Base-by-base conservation (phyloP, 805 yeast species). In the Suhomyces vadensis region DNA sequence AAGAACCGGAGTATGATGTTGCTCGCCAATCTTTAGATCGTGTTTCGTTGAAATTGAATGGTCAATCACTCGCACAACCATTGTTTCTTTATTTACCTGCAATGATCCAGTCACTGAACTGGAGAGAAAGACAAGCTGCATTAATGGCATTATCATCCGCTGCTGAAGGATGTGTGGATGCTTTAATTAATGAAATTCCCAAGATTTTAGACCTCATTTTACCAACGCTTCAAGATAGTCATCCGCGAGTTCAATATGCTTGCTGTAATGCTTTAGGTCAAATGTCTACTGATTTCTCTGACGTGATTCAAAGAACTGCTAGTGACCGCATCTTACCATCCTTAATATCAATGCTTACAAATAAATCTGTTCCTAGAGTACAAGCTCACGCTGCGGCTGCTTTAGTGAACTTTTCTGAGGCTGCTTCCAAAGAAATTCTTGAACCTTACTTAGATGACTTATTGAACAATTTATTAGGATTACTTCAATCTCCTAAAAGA, bases 381-480 rank as follows among this genome's bases (percentile, higher is more conserved):
- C 98, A 92, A 69, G 88, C 97, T 0, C 99, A 94, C 61, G 98
- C 97, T 13, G 97, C 99, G 35, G 99, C 99, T 41, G 99, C 99
- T 0, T 74, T 92, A 56, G 98, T 94, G 37, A 94, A 94, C 63
- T 94, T 94, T 63, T 81, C 92, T 31, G 99, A 94, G 66, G 89
- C 86, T 51, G 96, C 98, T 2, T 71, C 87, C 5, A 86, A 88
- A 58, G 95, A 87, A 49, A 80, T 83, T 8, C 71, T 94, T 54
- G 97, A 90, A 58, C 98, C 98, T n/a, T 91, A 86, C 57, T 74
- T 94, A 58, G 99, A 94, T 63, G 81, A 76, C 53, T 71, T 94
- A 56, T 73, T 94, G 46, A 75, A 81, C 25, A 85, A 87, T 54
- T 71, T 94, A 50, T 73, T 94, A 44, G 83, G 80, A 1, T 71